These are phyloP conservation scores for Pleurotus tuoliensis DNA, from an alignment of 768 basidiomycete species.

Conservation along the genomic window DNA sequence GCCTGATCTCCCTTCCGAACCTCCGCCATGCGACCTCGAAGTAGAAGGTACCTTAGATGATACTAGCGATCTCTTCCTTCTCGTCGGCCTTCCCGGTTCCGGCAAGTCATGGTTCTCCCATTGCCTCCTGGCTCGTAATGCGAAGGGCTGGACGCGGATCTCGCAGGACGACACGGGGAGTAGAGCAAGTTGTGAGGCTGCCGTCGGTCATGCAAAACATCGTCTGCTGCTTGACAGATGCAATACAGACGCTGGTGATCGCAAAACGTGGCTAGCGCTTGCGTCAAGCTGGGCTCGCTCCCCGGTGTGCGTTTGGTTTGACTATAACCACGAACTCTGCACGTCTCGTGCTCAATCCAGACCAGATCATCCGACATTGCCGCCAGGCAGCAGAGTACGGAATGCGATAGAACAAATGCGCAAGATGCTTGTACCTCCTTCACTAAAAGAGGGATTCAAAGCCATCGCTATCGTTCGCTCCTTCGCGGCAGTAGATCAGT, in stretches of 20 bases:
- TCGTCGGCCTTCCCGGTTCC: constrained; percentile 61
- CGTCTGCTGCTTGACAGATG: constrained; percentile 53
- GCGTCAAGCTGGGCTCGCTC: constrained; percentile 42
- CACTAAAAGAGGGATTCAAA: constrained; percentile 49
- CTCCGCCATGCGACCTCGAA: constrained; percentile 40
- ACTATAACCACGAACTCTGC: constrained; percentile 47
- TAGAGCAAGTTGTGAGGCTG: constrained; percentile 43
- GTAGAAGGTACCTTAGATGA: constrained; percentile 35
- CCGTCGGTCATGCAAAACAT: constrained; percentile 37
- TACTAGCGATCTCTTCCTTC: constrained; percentile 40
- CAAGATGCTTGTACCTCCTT: constrained; percentile 38
- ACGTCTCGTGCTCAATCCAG: constrained; percentile 51
- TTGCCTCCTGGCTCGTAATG: constrained; percentile 42
- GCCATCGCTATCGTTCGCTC: constrained; percentile 45
- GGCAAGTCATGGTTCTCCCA: constrained; percentile 56
- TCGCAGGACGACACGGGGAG: constrained; percentile 58
- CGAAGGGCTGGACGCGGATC: constrained; percentile 38
- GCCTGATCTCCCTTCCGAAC: constrained; percentile 48
- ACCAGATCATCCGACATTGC: constrained; percentile 55
- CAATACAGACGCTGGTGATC: constrained; percentile 44
- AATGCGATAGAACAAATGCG: constrained; percentile 55
- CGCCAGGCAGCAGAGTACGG: constrained; percentile 49
- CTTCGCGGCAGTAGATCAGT: constrained; percentile 46
- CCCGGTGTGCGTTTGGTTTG: constrained; percentile 53
- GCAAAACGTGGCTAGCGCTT: constrained; percentile 47